These are phyloP conservation scores for Solanum megistacrolobum DNA, from an alignment of 257 asterid species.

Conservation along the genomic window DNA sequence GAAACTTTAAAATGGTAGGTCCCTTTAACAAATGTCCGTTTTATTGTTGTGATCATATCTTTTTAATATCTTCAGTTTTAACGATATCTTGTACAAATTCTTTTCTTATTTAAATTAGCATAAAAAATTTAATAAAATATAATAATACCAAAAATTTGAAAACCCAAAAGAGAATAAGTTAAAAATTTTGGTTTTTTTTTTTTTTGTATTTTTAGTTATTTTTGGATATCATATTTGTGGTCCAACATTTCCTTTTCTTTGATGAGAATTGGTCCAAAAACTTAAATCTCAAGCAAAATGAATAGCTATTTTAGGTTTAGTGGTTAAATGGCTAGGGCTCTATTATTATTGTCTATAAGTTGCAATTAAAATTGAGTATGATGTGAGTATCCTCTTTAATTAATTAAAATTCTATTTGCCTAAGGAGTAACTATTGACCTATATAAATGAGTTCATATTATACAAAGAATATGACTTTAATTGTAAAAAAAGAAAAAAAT, in stretches of 20 bases:
- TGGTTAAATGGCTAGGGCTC: background rate
- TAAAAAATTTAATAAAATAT: no score
- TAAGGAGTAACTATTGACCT: background rate
- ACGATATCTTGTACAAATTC: no score
- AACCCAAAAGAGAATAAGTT: background rate
- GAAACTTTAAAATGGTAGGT: background rate
- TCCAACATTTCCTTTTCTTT: background rate
- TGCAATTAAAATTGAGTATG: background rate
- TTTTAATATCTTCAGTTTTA: no score
- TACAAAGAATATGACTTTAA: background rate
- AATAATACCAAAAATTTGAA: background rate
- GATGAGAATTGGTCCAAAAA: background rate
- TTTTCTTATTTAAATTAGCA: no score
- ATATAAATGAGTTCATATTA: background rate
- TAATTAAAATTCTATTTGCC: background rate
- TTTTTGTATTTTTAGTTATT: background rate
- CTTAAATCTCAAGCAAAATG: background rate
- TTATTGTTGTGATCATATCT: no score
- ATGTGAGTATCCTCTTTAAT: background rate
- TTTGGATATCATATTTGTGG: background rate
- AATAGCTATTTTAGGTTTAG: background rate
- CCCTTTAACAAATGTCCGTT: background rate
- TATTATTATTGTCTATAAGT: background rate
- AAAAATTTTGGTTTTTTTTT: background rate
- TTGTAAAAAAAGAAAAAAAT: background rate